Percentiles rank a stretch among this genome's conserved stretches.
phyloP scores from a whole-genome alignment of 257 asterid species.

The Rehmannia glutinosa region DNA sequence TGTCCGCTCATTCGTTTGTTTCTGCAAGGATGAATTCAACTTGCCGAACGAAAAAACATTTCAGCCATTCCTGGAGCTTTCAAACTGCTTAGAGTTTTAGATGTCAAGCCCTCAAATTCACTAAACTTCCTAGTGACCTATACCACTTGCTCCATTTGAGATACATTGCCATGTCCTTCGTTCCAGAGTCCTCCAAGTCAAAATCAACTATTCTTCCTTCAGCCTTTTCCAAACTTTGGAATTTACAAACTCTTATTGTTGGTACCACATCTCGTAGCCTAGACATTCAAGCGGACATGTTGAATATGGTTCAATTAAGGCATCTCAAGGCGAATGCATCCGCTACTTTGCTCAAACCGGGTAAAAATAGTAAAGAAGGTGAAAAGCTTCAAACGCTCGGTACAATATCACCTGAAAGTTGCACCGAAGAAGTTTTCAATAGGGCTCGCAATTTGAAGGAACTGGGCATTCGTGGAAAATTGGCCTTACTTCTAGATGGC shows the following conservation, averaged over 20 bases:
- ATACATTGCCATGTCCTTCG: conserved; percentile 29
- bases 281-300: conserved; percentile 24
- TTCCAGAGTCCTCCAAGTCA: background rate
- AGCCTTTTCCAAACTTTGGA: conserved; percentile 29
- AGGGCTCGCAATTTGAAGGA: conserved; percentile 33
- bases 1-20: conserved; percentile 38
- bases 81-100: conserved; percentile 41
- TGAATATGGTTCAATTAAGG: conserved; percentile 35
- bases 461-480: conserved; percentile 37
- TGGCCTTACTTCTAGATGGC: conserved; percentile 23
- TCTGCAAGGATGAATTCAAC: conserved; percentile 23
- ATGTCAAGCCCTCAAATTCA: conserved; percentile 30
- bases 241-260: conserved; percentile 37
- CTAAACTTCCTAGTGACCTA: conserved; percentile 21
- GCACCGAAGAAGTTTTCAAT: conserved; percentile 21
- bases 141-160: conserved; percentile 32
- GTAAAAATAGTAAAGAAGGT: conserved; percentile 4
- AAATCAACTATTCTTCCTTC: conserved; percentile 19
- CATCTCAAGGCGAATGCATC: conserved; percentile 43
- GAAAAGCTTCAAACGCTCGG: conserved; percentile 35
- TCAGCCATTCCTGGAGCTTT: conserved; percentile 31
- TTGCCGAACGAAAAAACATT: conserved; percentile 8
- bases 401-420: conserved; percentile 39
- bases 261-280: conserved; percentile 21
- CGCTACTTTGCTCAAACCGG: conserved; percentile 9